Percentiles rank a stretch among this genome's conserved stretches.
Evolutionary conservation across 164 flowering plant genomes (phyloP).

Genomic region (Umbilicus rupestris): DNA sequence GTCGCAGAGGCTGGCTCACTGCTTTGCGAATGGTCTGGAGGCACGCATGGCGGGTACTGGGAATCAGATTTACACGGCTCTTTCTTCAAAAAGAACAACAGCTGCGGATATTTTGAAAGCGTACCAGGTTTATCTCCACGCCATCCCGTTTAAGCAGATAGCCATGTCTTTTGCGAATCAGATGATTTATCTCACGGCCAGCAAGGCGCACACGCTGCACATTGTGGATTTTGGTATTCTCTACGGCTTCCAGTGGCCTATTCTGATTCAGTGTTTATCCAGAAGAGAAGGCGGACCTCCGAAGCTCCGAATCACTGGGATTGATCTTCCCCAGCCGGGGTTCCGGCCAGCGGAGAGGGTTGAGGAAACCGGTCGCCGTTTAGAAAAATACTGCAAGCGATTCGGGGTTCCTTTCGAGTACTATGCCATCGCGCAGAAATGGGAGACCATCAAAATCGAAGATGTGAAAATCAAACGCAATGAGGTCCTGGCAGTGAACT

Average conservation of each 20-base stretch:
- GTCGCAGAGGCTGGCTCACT: slow-evolving; percentile 35
- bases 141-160: slow-evolving; percentile 26
- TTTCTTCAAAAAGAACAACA: slow-evolving; percentile 14
- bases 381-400: slow-evolving; percentile 38
- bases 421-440: slow-evolving; percentile 39
- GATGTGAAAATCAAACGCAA: slow-evolving; percentile 28
- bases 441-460: slow-evolving; percentile 38
- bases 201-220: slow-evolving; percentile 26
- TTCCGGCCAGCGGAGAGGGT: slow-evolving; percentile 40
- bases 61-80: slow-evolving; percentile 14
- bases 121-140: slow-evolving; percentile 18
- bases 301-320: slow-evolving; percentile 45
- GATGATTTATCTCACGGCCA: slow-evolving; percentile 13
- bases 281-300: slow-evolving; percentile 39
- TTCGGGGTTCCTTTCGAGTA: slow-evolving; percentile 51
- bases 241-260: slow-evolving; percentile 38
- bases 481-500: slow-evolving; percentile 40
- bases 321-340: slow-evolving; percentile 52
- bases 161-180: slow-evolving; percentile 18
- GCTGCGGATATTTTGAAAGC: slow-evolving; percentile 30
- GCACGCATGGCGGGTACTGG: slow-evolving; percentile 41
- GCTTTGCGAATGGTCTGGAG: slow-evolving; percentile 31
- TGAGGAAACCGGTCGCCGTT: slow-evolving; percentile 43
- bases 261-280: slow-evolving; percentile 30
- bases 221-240: slow-evolving; percentile 35